Conservation (phyloP, 345 rosid genomes). For the Gossypium mustelinum region DNA sequence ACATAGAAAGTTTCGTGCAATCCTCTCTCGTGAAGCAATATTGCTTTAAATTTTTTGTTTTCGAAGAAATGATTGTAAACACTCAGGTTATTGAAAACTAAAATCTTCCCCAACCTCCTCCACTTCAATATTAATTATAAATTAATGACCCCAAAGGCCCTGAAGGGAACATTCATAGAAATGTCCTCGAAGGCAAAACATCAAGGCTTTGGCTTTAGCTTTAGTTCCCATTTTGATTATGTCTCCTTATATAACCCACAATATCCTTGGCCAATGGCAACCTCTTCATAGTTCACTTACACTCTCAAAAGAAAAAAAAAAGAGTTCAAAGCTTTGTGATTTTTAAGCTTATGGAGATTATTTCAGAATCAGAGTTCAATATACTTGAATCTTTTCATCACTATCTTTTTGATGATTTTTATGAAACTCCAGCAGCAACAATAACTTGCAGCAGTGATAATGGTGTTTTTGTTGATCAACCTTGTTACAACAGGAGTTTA, state of each 20-base stretch:
- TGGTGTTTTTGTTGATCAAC: not conserved
- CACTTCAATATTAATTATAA: not conserved
- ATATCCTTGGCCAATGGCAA: not conserved
- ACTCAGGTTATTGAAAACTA: not conserved
- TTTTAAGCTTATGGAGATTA: not conserved
- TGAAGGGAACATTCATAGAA: not conserved
- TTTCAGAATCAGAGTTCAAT: constrained; percentile 14
- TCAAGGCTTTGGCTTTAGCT: too few relatives aligned
- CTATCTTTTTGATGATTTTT: constrained; percentile 28
- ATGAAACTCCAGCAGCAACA: not conserved
- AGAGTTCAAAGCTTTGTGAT: not conserved
- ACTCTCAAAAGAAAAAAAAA: not conserved
- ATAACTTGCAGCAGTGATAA: not conserved
- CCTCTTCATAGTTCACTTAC: not conserved
- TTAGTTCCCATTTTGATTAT: too few relatives aligned
- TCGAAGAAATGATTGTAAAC: too few relatives aligned
- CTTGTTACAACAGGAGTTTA: constrained; percentile 34
- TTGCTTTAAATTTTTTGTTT: too few relatives aligned
- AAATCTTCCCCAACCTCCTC: not conserved
- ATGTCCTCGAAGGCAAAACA: not conserved
- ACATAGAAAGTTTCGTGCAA: fast-evolving
- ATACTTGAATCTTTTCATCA: constrained; percentile 24
- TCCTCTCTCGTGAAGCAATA: too few relatives aligned
- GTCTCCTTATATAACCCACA: not conserved
- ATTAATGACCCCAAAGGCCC: not conserved